Percentiles rank a stretch among this genome's conserved stretches.
These are phyloP conservation scores for Auriculariales sp. DNA, from an alignment of 768 basidiomycete genomes.

Conservation along the genomic window DNA sequence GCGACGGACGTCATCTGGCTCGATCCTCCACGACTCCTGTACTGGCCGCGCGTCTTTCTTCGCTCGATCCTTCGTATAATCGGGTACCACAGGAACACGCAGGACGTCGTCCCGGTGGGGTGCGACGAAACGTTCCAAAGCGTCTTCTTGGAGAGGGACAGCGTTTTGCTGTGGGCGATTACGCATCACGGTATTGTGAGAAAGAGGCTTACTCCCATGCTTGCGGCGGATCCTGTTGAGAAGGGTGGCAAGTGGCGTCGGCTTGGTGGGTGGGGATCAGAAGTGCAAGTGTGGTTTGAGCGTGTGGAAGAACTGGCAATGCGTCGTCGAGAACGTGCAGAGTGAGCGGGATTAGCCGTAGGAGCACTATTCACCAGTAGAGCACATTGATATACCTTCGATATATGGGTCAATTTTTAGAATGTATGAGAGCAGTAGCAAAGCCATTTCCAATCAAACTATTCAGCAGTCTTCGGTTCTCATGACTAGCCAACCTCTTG, in stretches of 20 bases:
- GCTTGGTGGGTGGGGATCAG: constrained; percentile 35
- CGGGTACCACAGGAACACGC: constrained; percentile 7
- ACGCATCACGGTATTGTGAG: constrained; percentile 24
- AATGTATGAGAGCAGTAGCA: too few species aligned
- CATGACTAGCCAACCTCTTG: too few species aligned
- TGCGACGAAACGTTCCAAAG: constrained; percentile 28
- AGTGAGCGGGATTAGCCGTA: too few species aligned
- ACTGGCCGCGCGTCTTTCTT: constrained; percentile 42
- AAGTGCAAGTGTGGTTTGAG: constrained; percentile 26
- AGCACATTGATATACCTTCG: too few species aligned
- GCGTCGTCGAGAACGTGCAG: too few species aligned
- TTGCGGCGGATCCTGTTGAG: constrained; percentile 20
- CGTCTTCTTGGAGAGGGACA: constrained; percentile 32
- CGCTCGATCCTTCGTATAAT: constrained; percentile 38
- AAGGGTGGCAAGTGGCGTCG: constrained; percentile 28
- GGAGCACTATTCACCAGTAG: too few species aligned
- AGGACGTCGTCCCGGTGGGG: constrained; percentile 31
- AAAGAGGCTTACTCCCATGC: constrained; percentile 12
- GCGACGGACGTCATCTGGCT: constrained; percentile 23
- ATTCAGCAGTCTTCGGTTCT: too few species aligned
- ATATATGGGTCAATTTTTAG: too few species aligned
- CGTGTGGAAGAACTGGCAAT: background rate
- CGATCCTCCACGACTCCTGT: constrained; percentile 45
- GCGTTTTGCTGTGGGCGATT: constrained; percentile 39
- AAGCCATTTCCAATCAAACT: too few species aligned